Evolutionary conservation across 441 rosid genomes (phyloP).

Genomic region (Erodium chrysanthum): DNA sequence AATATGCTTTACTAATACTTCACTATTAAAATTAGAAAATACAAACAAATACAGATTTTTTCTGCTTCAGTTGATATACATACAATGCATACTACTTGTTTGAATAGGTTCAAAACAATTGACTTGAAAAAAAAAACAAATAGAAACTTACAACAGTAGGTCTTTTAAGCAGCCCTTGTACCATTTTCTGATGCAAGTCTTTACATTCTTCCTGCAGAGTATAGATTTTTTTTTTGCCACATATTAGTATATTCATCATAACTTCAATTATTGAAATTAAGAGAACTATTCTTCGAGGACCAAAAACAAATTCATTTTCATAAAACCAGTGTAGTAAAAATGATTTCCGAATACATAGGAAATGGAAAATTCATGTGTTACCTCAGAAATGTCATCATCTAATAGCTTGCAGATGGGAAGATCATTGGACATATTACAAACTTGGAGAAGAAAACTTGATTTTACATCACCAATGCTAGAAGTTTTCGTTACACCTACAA

Average conservation of each 20-base stretch:
- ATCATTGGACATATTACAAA: conserved; percentile 27
- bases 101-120: neutral
- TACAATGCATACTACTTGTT: neutral
- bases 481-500: conserved; percentile 34
- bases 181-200: conserved; percentile 32
- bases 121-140: neutral
- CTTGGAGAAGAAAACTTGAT: conserved; percentile 30
- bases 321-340: neutral
- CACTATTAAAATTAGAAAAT: neutral
- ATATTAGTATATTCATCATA: neutral
- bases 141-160: conserved; percentile 34
- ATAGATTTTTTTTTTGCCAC: no score
- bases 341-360: neutral
- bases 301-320: neutral
- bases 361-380: conserved; percentile 3
- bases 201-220: conserved; percentile 47
- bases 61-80: neutral
- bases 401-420: conserved; percentile 30
- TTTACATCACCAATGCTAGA: conserved; percentile 16
- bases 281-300: neutral
- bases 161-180: conserved; percentile 25
- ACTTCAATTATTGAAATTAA: neutral
- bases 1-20: neutral
- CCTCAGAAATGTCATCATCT: conserved; percentile 33
- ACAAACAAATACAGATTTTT: neutral